A percentile compares a stretch with the other conserved stretches of the same genome.
Evolutionary conservation across 139 green algal species (phyloP).

Genomic region (Monoraphidium neglectum): DNA sequence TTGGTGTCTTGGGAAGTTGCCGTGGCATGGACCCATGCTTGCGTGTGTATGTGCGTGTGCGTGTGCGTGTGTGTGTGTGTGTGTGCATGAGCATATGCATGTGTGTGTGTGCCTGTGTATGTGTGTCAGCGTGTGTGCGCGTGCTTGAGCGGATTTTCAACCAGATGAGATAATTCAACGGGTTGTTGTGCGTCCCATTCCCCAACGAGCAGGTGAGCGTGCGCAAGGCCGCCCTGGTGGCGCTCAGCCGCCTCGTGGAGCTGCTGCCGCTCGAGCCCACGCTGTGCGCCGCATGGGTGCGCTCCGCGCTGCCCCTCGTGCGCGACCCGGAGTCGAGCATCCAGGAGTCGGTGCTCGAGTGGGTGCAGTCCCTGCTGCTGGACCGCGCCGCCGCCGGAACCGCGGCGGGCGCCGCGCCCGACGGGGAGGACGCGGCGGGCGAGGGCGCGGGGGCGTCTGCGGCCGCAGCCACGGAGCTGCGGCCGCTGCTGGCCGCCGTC

Average conservation of each 20-base stretch:
- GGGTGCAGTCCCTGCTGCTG: conserved; percentile 38
- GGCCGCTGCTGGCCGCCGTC: conserved; percentile 56
- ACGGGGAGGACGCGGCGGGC: background rate
- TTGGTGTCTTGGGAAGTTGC: no score
- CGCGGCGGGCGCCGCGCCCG: background rate
- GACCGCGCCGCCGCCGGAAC: conserved; percentile 31
- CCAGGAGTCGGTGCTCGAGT: conserved; percentile 14
- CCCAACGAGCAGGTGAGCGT: conserved; percentile 69
- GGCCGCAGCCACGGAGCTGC: conserved; percentile 26
- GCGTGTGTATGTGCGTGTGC: no score
- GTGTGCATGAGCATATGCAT: no score
- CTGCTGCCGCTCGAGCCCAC: conserved; percentile 44
- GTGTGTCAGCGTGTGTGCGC: no score
- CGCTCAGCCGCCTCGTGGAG: conserved; percentile 43
- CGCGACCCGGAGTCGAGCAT: conserved; percentile 51
- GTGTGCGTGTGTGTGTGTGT: no score
- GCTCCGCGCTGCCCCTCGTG: conserved; percentile 62
- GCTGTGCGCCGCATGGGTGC: conserved; percentile 61
- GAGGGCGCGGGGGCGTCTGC: background rate
- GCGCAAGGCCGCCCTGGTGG: conserved; percentile 56
- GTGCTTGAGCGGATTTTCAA: background rate
- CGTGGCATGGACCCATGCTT: no score
- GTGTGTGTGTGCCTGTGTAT: no score
- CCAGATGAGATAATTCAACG: no score
- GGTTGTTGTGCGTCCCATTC: background rate